Evolutionary conservation across 441 rosid species (phyloP), one percentile per base, ranked within the genome.

Genomic region (Adansonia rubrostipa): DNA sequence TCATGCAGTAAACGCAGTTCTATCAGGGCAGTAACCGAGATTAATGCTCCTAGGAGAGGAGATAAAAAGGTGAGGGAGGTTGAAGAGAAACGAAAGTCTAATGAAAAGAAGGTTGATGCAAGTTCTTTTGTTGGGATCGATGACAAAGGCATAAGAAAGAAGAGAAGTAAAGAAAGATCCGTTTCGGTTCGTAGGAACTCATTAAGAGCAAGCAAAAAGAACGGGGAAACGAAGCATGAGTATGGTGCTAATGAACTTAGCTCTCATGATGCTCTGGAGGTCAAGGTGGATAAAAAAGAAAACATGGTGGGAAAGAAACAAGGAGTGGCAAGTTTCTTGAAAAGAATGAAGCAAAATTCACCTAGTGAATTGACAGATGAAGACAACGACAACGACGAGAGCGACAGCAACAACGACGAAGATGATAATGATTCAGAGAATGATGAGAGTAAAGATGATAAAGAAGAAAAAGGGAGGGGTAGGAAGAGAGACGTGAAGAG

Each of bases 341-440:
- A 79, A 80, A 82, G 90, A 71, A 88, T 87, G 86, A 88, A 83
- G 85, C 92, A 88, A 76, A 87, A 85, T 70, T 85, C 89, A 1
- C 84, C 86, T 0, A 79, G 83, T 47, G 75, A 76, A 22, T 73
- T 47, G 13, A 70, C 58, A 1, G 84, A 73, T 24, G 61, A 83
- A 0, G 84, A 65, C 0, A 75, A 78, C 0, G 79, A 73, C 0
- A 22, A 9, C 4, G 71, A 66, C 5, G 80, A 78, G 2, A 3
- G n/a, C n/a, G n/a, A n/a, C n/a, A n/a, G n/a, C 0, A 78, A 66
- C 0, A 15, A 62, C 4, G 64, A 28, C 5, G 80, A 77, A 0
- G 50, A 65, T 1, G 78, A n/a, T n/a, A 28, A 75, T 9, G 62
- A 58, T 6, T 80, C 78, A 0, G 33, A 28, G 33, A 81, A 79